Percentiles rank a stretch among this genome's conserved stretches.
Evolutionary conservation across 1,284 basidiomycete genomes (phyloP).

Genomic region (Ganoderma multipileum): DNA sequence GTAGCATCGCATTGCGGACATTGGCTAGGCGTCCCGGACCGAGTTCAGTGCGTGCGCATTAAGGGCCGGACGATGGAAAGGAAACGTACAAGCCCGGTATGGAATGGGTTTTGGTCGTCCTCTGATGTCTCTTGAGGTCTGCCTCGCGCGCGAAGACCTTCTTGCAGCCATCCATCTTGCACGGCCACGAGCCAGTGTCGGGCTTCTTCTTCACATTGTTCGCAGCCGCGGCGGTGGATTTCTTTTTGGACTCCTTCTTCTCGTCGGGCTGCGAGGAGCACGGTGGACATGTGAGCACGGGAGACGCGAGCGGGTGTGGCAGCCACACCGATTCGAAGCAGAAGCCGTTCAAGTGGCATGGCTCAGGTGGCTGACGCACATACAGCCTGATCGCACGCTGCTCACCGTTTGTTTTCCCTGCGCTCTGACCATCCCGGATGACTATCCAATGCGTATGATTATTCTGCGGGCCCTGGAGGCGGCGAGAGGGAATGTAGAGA

Average conservation of each 20-base stretch:
- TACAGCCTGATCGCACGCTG: constrained; percentile 23
- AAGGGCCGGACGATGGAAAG: background rate
- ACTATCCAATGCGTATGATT: background rate
- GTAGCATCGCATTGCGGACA: constrained; percentile 81
- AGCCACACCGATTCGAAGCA: constrained; percentile 21
- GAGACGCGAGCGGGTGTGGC: constrained; percentile 10
- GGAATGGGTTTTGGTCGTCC: constrained; percentile 76
- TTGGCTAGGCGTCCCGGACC: constrained; percentile 47
- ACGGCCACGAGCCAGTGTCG: constrained; percentile 70
- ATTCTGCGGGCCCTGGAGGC: background rate
- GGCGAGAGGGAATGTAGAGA: constrained; percentile 2
- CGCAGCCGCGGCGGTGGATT: constrained; percentile 39
- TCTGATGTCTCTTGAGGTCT: constrained; percentile 78
- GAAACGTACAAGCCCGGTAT: constrained; percentile 70
- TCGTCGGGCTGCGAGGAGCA: constrained; percentile 47
- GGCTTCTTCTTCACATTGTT: constrained; percentile 49
- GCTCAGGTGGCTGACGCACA: constrained; percentile 36
- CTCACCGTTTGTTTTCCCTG: constrained; percentile 37
- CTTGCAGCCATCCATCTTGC: constrained; percentile 77
- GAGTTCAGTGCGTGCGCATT: constrained; percentile 8
- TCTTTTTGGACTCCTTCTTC: constrained; percentile 54
- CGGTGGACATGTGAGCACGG: constrained; percentile 26
- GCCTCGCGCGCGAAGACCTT: constrained; percentile 81
- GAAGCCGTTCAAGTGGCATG: constrained; percentile 29
- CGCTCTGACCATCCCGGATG: constrained; percentile 30